Evolutionary conservation across 2,329 filamentous ascomycete species (phyloP), one percentile per base, ranked within the genome.

Genomic region (Aspergillus fijiensis): DNA sequence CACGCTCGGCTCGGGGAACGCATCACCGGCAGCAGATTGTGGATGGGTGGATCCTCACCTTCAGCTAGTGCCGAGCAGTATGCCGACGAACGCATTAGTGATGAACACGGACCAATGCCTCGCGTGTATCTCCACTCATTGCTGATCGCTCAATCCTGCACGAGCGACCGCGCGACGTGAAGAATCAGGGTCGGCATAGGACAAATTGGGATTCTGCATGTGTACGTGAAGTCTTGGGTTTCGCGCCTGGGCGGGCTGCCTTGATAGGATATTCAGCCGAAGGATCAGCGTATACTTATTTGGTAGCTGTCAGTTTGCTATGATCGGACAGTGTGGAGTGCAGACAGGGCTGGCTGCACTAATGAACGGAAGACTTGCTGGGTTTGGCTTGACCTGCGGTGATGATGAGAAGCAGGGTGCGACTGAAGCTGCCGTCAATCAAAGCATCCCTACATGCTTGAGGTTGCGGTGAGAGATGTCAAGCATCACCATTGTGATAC

Each of bases 231-330:
- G 10, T 19, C 14, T 39, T 25, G 42, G 23, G 27, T 55, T 49
- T 23, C 48, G n/a, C 33, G 16, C 54, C 45, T 33, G n/a, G 45
- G 29, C 21, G 29, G 49, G 19, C 29, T 61, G 58, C 54, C 58
- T 58, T 14, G 58, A 65, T 50, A 57, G 59, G 64, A 45, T 54
- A 57, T 65, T 50, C 51, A 33, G 45, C 52, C 52, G 58, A 64
- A 42, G 31, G 65, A 67, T 65, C 61, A 59, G 55, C 61, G 27
- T 47, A 31, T 48, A 47, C 12, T 33, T 51, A 35, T 55, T 55
- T 51, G 51, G 42, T 29, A 49, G 42, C 42, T 35, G 53, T 49
- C 53, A 35, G 19, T 55, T 55, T 33, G 16, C 42, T 55, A 29
- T 49, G 29, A 42, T 23, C 53, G 9, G 53, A 16, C 53, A 21